Base-by-base conservation (phyloP, 2,329 filamentous ascomycete genomes). In the Cladophialophora immunda region DNA sequence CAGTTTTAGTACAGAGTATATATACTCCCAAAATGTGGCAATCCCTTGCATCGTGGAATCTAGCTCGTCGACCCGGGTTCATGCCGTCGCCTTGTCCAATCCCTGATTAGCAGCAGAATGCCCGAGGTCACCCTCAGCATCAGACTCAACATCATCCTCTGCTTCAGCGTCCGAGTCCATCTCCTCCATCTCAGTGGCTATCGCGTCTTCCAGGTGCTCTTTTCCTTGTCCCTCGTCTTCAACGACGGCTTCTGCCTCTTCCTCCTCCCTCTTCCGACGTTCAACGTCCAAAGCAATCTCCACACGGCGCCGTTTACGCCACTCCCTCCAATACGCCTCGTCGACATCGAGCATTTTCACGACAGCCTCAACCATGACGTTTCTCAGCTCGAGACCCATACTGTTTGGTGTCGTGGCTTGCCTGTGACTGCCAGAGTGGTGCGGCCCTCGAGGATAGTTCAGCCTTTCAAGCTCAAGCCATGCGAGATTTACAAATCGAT, bases 401-500 rank as follows among this genome's bases (percentile, higher is more conserved):
- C 55, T 15, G 45, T 47, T 25, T 56, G 59, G 32, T 53, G 6
- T 53, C 36, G n/a, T 52, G 8, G 22, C 19, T 34, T 9, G 38
- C 3, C 27, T 19, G 3, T 22, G 13, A 11, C 25, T 34, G 5
- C n/a, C 13, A 30, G 27, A 55, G 17, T 30, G 13, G 13, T 6
- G 53, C 34, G 13, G 30, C 27, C n/a, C 15, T 55, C 27, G 30
- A 34, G 27, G 27, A 3, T 32, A 11, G 17, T 50, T 41, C 22
- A 52, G 29, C n/a, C 17, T 27, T 30, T 58, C 57, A 8, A 68
- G 62, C 27, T 54, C 58, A 19, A 57, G 38, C 56, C 47, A 68
- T 27, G 64, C 67, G 30, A 66, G 32, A 13, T 59, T 62, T 1
- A 70, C 29, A 38, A 71, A 70, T 25, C 70, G 65, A 53, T 71